Evolutionary conservation across 352 stramenopile species (phyloP), one percentile per base, ranked within the genome.

Genomic region (Phytophthora constricta): DNA sequence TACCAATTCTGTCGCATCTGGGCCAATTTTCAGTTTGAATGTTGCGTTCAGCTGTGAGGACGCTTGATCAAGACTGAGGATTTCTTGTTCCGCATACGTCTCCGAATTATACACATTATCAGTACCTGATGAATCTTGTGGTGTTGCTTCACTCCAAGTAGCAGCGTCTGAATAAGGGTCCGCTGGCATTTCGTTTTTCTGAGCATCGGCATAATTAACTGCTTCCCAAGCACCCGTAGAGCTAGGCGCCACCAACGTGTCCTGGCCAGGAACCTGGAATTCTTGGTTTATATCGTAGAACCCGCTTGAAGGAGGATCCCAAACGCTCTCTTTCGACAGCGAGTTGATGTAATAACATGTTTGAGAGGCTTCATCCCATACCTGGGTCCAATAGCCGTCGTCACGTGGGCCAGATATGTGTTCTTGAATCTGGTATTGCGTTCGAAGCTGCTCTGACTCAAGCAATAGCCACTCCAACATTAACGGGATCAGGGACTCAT

Each of bases 401-500:
- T 88, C 67, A 4, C 66, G 64, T 14, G 68, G 51, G 0, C 41
- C 74, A 31, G 76, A 76, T 14, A 94, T 62, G 19, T 82, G 65
- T 17, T 89, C 79, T 61, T 92, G 84, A 25, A 94, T 86, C 45
- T 91, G 82, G 14, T 72, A 70, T 49, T 91, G 81, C 9, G 82
- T 66, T n/a, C 84, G 71, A 13, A 89, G 61, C 1, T 72, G 82
- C 61, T 94, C 84, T 0, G 86, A 86, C 49, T 94, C 86, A 20
- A 94, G 76, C 22, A 94, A 45, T 0, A 94, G 57, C 86, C 86
- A 94, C 52, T 94, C 82, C n/a, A 94, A 59, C 33, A 94, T 72
- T 9, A 90, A 26, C 17, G 82, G 82, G 5, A 94, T 70, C 8
- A 94, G 47, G 1, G 71, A 46, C 8, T 86, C 77, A 22, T 94